These are phyloP conservation scores for Vitis riparia DNA, from an alignment of 164 flowering plant species.

Conservation along the genomic window DNA sequence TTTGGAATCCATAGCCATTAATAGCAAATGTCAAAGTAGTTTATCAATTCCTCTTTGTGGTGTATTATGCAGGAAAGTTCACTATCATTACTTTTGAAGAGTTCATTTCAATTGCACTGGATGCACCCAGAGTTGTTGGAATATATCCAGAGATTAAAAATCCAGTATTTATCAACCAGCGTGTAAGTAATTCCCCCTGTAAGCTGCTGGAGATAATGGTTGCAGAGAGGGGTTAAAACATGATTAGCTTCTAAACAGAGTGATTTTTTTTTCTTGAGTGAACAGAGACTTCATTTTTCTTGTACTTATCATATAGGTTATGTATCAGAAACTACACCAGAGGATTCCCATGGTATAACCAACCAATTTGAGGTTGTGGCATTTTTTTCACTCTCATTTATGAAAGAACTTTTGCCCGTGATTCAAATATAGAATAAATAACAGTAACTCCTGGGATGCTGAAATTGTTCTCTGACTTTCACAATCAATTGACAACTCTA, in stretches of 20 bases:
- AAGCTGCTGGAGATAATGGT: neutral
- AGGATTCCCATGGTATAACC: neutral
- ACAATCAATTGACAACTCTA: no score
- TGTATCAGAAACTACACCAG: neutral
- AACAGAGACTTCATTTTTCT: neutral
- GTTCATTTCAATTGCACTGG: conserved; percentile 84
- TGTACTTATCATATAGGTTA: neutral
- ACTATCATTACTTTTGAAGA: conserved; percentile 93
- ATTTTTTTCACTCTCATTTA: no score
- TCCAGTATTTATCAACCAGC: conserved; percentile 90
- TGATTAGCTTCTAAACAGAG: neutral
- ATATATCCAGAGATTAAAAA: conserved; percentile 98
- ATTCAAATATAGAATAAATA: no score
- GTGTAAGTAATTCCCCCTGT: conserved; percentile 49
- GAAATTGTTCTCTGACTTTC: no score
- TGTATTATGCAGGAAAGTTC: conserved; percentile 62
- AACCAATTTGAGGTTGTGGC: neutral
- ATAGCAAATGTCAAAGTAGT: neutral
- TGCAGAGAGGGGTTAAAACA: no score
- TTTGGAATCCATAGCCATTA: no score
- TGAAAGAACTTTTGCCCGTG: neutral
- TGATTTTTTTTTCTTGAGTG: no score
- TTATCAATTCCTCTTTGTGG: neutral
- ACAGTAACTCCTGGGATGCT: no score
- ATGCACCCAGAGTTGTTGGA: conserved; percentile 93